Base-by-base conservation (phyloP, 805 yeast species). In the Komagataella pseudopastoris region DNA sequence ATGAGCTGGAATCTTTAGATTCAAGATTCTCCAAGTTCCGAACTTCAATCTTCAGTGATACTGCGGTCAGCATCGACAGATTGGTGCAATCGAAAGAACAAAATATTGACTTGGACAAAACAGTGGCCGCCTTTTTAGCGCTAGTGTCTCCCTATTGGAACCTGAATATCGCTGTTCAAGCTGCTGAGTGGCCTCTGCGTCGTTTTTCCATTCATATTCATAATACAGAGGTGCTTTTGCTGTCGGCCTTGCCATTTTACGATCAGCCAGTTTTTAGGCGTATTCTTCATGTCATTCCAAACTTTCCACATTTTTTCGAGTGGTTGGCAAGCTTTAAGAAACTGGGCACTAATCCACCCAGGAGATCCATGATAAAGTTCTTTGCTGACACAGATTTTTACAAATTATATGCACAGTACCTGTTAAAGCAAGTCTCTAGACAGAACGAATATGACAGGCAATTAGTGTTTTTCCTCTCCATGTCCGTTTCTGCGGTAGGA, bases 171-270 rank as follows among this genome's bases (percentile, higher is more conserved):
- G 76, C 96, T 2, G 60, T 88, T 49, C 82, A 83, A 58, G 91
- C 96, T 4, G 72, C 88, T 10, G 99, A 93, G 70, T 93, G 99
- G 99, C 78, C 90, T 22, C 83, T 93, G 17, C 83, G 99, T 69
- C 77, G 98, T 59, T 93, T 82, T 70, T 83, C 88, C 61, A 80
- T 88, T 57, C 90, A 93, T 63, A 72, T 86, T 49, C 83, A 85
- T 60, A 88, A 86, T 60, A 70, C 89, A 0, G 98, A 91, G 64
- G 63, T 72, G 51, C 62, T 93, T 36, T 62, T 93, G 47, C 66
- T 91, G 52, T 74, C 90, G 2, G 75, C 85, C 1, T 71, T 93
- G 57, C 95, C 96, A n/a, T 88, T 85, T 67, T 88, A 83, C 66
- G 78, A 75, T 57, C 72, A 78, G 44, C 83, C 89, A 0, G 72